Conservation (phyloP, 2,329 filamentous ascomycete genomes). For the Calonectria henricotiae region DNA sequence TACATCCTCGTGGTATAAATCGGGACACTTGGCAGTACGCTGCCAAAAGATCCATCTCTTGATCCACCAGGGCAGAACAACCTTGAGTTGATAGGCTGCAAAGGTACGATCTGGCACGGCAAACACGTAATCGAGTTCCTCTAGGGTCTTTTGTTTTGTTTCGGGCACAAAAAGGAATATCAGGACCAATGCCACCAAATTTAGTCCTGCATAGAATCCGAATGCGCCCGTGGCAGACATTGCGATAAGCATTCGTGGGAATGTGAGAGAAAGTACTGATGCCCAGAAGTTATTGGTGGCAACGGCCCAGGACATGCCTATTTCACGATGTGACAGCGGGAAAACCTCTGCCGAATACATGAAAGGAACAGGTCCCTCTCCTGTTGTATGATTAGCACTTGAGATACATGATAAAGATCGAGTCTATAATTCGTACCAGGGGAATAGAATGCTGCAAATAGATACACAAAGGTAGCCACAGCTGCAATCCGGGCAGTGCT, state of each 20-base stretch:
- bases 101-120: conserved; percentile 61
- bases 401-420: background rate
- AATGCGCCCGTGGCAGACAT: conserved; percentile 56
- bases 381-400: conserved; percentile 26
- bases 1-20: conserved; percentile 35
- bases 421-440: conserved; percentile 59
- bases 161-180: conserved; percentile 69
- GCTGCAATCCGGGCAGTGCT: conserved; percentile 66
- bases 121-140: conserved; percentile 68
- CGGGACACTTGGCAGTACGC: conserved; percentile 29
- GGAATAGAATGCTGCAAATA: conserved; percentile 77
- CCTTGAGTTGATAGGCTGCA: conserved; percentile 59
- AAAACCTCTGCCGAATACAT: conserved; percentile 75
- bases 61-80: conserved; percentile 60
- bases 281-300: conserved; percentile 72
- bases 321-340: conserved; percentile 73
- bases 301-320: conserved; percentile 75
- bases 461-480: conserved; percentile 74
- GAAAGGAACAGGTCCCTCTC: conserved; percentile 73
- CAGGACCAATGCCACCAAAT: conserved; percentile 63
- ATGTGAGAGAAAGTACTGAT: conserved; percentile 64
- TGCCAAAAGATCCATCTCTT: conserved; percentile 49
- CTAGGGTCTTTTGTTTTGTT: conserved; percentile 68
- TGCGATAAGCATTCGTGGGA: conserved; percentile 63
- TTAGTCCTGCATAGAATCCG: conserved; percentile 66